Conservation (phyloP, 345 rosid species). For the Hibiscus tridactylites region DNA sequence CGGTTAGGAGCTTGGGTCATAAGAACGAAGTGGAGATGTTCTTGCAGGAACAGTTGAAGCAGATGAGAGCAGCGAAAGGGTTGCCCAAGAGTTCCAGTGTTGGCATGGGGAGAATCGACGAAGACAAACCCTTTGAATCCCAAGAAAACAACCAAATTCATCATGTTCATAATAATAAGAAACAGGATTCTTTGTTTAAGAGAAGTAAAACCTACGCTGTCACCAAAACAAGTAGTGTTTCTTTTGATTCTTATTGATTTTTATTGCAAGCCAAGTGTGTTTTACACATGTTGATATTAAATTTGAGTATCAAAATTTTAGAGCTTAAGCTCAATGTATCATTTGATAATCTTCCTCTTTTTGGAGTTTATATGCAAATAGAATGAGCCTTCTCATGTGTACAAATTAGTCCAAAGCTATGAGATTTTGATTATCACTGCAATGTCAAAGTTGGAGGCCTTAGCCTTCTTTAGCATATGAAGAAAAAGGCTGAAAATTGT, state of each 20-base stretch:
- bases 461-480: too few species aligned
- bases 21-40: conserved; percentile 35
- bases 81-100: conserved; percentile 40
- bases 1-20: conserved; percentile 32
- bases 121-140: conserved; percentile 15
- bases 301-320: too few species aligned
- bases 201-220: conserved; percentile 34
- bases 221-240: not conserved
- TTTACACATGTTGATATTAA: too few species aligned
- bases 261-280: not conserved
- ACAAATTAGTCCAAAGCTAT: not conserved
- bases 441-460: not conserved
- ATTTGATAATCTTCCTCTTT: not conserved
- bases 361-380: conserved; percentile 15
- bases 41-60: conserved; percentile 15
- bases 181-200: conserved; percentile 5
- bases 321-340: too few species aligned
- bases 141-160: conserved; percentile 13
- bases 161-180: not conserved
- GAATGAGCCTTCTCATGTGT: not conserved
- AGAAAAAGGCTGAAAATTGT: not conserved
- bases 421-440: too few species aligned
- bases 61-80: conserved; percentile 2
- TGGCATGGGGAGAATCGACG: conserved; percentile 48
- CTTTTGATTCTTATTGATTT: conserved; percentile 9